phyloP scores from a whole-genome alignment of 257 asterid species.

The Solanum habrochaites region DNA sequence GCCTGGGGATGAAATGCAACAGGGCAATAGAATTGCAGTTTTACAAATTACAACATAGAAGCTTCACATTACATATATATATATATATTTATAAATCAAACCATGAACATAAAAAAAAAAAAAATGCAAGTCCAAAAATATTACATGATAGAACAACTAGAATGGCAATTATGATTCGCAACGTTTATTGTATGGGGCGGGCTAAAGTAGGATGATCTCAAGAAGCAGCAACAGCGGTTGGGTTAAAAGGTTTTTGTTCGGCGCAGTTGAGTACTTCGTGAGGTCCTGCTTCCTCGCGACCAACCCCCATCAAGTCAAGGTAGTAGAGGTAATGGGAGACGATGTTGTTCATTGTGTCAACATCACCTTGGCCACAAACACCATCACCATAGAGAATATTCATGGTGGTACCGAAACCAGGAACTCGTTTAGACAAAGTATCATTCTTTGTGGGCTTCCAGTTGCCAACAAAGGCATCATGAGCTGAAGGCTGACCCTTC shows the following conservation, averaged over 20 bases:
- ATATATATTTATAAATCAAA: neutral
- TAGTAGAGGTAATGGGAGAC: slow-evolving; percentile 65
- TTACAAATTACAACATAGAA: neutral
- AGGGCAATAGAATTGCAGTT: neutral
- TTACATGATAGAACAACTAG: neutral
- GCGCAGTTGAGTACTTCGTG: slow-evolving; percentile 63
- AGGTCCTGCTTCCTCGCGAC: slow-evolving; percentile 74
- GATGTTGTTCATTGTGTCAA: slow-evolving; percentile 57
- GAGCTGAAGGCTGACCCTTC: slow-evolving; percentile 79
- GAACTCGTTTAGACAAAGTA: slow-evolving; percentile 50
- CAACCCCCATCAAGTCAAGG: slow-evolving; percentile 75
- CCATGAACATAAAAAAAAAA: neutral
- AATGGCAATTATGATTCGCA: neutral
- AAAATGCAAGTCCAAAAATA: neutral
- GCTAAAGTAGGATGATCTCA: slow-evolving; percentile 8
- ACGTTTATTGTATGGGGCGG: neutral
- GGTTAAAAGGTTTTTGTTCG: slow-evolving; percentile 54
- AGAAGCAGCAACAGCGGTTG: slow-evolving; percentile 33
- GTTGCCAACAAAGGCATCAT: slow-evolving; percentile 56
- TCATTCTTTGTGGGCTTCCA: slow-evolving; percentile 90
- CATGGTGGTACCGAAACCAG: slow-evolving; percentile 89
- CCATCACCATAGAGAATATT: slow-evolving; percentile 64
- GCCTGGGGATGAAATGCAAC: neutral
- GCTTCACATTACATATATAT: neutral
- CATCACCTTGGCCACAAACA: slow-evolving; percentile 75